phyloP scores from a whole-genome alignment of 495 filamentous ascomycete species.

The Parathielavia hyrcaniae region DNA sequence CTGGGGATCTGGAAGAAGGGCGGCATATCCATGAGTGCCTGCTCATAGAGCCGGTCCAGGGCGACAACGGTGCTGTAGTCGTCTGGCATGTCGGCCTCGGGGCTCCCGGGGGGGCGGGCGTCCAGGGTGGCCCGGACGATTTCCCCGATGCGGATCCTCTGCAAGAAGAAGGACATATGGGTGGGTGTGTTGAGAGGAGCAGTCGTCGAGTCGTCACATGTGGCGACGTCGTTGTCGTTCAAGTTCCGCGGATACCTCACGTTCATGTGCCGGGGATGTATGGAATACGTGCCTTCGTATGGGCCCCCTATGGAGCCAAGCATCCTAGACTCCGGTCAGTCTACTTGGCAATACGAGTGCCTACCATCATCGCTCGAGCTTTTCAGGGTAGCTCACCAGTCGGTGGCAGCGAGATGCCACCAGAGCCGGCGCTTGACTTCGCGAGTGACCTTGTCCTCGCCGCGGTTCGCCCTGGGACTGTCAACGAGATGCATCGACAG shows the following conservation, averaged over 20 bases:
- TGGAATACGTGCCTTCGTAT: constrained; percentile 38
- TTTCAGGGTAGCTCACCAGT: constrained; percentile 33
- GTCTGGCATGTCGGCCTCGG: constrained; percentile 16
- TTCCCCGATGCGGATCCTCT: constrained; percentile 43
- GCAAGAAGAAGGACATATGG: constrained; percentile 42
- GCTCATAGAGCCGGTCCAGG: constrained; percentile 22
- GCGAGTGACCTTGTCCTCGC: constrained; percentile 25
- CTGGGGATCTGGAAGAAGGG: constrained; percentile 8
- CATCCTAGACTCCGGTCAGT: constrained; percentile 29
- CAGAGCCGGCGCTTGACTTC: constrained; percentile 46
- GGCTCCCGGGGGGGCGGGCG: constrained; percentile 11
- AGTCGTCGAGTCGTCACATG: constrained; percentile 28
- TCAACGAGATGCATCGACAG: constrained; percentile 42
- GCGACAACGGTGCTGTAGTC: constrained; percentile 15
- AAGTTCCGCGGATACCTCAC: constrained; percentile 42
- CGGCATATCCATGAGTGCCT: constrained; percentile 17
- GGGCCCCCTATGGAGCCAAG: constrained; percentile 34
- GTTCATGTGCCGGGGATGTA: constrained; percentile 40
- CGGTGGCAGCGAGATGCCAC: constrained; percentile 45
- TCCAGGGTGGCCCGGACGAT: constrained; percentile 43
- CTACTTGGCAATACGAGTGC: background rate
- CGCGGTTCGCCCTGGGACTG: constrained; percentile 19
- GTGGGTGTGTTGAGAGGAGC: constrained; percentile 38
- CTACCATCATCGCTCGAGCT: background rate
- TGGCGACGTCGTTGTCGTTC: constrained; percentile 40